phyloP scores from a whole-genome alignment of 345 rosid species.

The Punica granatum region DNA sequence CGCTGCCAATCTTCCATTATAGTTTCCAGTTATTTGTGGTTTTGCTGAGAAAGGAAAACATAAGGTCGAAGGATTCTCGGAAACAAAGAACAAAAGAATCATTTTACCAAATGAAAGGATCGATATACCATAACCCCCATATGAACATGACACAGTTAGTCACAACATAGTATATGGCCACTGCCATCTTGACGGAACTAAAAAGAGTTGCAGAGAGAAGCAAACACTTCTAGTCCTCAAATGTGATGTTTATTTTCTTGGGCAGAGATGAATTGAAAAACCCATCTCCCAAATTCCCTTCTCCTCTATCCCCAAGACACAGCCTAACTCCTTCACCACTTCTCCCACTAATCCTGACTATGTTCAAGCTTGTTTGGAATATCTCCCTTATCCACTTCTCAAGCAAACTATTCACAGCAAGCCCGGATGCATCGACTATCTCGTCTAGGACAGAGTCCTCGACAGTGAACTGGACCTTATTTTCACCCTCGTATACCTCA shows the following conservation, averaged over 20 bases:
- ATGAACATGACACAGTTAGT: background rate
- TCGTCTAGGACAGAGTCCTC: slow-evolving; percentile 50
- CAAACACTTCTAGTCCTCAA: slow-evolving; percentile 18
- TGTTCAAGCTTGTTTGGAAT: slow-evolving; percentile 46
- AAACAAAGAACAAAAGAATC: background rate
- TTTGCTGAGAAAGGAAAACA: too few species aligned
- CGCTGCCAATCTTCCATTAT: too few species aligned
- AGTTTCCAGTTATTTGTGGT: too few species aligned
- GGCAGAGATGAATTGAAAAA: slow-evolving; percentile 51
- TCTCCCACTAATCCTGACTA: slow-evolving; percentile 32
- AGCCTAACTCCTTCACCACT: slow-evolving; percentile 38
- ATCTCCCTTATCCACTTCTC: slow-evolving; percentile 70
- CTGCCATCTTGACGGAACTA: background rate
- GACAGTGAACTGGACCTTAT: slow-evolving; percentile 33
- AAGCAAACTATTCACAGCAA: slow-evolving; percentile 36
- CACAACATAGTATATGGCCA: background rate
- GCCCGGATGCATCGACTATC: slow-evolving; percentile 29
- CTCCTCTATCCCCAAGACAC: slow-evolving; percentile 28
- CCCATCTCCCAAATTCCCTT: slow-evolving; percentile 25
- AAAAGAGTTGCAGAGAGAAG: background rate
- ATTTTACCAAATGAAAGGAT: background rate
- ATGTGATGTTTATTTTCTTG: slow-evolving; percentile 36
- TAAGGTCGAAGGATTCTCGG: too few species aligned
- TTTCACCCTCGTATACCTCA: slow-evolving; percentile 35
- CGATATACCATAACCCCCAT: slow-evolving; percentile 4